A percentile compares a stretch with the other conserved stretches of the same genome.
These are phyloP conservation scores for Irpex sp. DNA, from an alignment of 1,284 basidiomycete genomes.

Conservation along the genomic window DNA sequence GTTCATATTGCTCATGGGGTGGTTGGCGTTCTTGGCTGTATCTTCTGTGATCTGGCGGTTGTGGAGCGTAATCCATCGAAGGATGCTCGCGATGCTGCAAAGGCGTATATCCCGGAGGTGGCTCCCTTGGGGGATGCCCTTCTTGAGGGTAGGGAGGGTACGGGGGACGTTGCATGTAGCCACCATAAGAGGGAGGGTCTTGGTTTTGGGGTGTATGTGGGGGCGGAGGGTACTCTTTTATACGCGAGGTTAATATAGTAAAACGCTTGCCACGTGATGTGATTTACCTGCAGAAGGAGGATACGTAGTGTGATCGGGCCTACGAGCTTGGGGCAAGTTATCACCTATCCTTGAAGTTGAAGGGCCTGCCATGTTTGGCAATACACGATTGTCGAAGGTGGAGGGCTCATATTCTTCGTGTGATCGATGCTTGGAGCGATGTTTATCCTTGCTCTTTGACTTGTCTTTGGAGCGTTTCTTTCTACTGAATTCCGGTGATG, in stretches of 20 bases:
- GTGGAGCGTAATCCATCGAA: not conserved
- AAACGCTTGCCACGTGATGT: not conserved
- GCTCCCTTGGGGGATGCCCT: not conserved
- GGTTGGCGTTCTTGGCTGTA: not conserved
- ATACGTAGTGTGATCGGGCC: not conserved
- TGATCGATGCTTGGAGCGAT: not conserved
- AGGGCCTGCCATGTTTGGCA: not conserved
- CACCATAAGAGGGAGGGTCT: not conserved
- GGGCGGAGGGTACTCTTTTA: not conserved
- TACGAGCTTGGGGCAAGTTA: not conserved
- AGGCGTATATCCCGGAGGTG: not conserved
- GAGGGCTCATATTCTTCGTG: not conserved
- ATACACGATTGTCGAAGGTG: not conserved
- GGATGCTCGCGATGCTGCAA: not conserved
- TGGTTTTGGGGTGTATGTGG: not conserved
- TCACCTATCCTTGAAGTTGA: not conserved
- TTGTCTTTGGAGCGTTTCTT: conserved; percentile 17
- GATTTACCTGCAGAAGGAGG: not conserved
- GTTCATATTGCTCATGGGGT: not conserved
- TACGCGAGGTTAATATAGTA: not conserved
- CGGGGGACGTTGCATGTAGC: not conserved
- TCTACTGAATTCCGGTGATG: not conserved
- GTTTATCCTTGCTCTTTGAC: conserved; percentile 5
- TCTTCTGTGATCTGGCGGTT: not conserved
- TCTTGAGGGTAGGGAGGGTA: not conserved